A percentile compares a stretch with the other conserved stretches of the same genome.
These are phyloP conservation scores for Monosporozyma yasuniensis DNA, from an alignment of 805 yeast genomes.

Conservation along the genomic window DNA sequence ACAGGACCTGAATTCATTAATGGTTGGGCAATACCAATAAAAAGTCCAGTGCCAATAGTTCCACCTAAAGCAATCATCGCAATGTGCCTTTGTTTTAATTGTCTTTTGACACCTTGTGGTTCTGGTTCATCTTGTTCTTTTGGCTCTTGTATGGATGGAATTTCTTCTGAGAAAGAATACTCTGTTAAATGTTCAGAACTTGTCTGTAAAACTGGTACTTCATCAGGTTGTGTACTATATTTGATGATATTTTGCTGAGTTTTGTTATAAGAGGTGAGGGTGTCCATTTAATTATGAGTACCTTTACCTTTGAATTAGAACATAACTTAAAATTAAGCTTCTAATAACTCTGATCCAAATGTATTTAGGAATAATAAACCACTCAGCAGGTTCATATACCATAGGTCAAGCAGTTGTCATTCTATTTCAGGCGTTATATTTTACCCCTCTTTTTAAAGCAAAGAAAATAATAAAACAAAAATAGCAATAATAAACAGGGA, in stretches of 20 bases:
- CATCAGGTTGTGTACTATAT: background rate
- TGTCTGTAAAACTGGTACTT: background rate
- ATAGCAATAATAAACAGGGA: background rate
- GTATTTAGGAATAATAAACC: background rate
- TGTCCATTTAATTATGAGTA: background rate
- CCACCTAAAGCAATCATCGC: conserved; percentile 70
- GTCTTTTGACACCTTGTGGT: conserved; percentile 31
- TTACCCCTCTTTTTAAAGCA: background rate
- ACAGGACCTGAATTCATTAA: conserved; percentile 41
- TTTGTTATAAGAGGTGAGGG: background rate
- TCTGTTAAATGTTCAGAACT: background rate
- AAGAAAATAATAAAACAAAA: background rate
- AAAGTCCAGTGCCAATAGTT: conserved; percentile 65
- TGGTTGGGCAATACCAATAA: conserved; percentile 38
- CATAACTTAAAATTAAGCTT: no score
- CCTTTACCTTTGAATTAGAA: background rate
- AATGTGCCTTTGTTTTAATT: conserved; percentile 52
- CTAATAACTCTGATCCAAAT: no score
- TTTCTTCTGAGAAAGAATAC: background rate
- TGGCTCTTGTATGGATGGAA: background rate
- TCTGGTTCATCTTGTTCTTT: background rate
- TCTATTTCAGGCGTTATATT: background rate
- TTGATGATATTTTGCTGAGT: background rate
- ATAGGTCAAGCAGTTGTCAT: background rate
- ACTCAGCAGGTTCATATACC: background rate